These are phyloP conservation scores for Coffea eugenioides DNA, from an alignment of 257 asterid species.

Conservation along the genomic window DNA sequence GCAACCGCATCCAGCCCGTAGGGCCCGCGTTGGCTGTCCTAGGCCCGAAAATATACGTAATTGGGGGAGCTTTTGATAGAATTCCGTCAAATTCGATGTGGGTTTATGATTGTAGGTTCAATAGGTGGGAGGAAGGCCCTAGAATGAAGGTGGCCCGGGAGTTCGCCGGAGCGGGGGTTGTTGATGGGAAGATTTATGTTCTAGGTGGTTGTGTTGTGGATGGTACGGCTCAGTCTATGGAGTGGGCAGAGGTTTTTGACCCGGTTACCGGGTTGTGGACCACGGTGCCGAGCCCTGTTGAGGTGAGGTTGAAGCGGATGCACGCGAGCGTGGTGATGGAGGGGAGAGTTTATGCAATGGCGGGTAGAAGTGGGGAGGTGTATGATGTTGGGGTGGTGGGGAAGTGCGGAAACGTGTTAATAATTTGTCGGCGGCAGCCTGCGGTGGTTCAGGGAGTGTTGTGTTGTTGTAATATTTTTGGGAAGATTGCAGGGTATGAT, in stretches of 20 bases:
- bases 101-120: conserved; percentile 75
- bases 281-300: conserved; percentile 63
- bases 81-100: conserved; percentile 54
- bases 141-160: conserved; percentile 70
- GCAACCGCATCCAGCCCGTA: conserved; percentile 51
- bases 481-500: conserved; percentile 79
- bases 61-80: conserved; percentile 76
- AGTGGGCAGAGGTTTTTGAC: conserved; percentile 89
- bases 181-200: conserved; percentile 59
- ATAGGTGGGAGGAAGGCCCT: conserved; percentile 70
- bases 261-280: conserved; percentile 48
- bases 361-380: conserved; percentile 93
- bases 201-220: conserved; percentile 87
- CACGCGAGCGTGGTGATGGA: conserved; percentile 79
- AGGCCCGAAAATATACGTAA: conserved; percentile 60
- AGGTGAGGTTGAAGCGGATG: conserved; percentile 92
- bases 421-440: conserved; percentile 71
- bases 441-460: conserved; percentile 66
- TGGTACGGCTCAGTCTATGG: conserved; percentile 64
- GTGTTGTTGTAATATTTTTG: conserved; percentile 80
- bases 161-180: conserved; percentile 71
- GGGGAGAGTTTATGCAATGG: conserved; percentile 68
- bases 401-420: conserved; percentile 68
- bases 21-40: conserved; percentile 65
- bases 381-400: conserved; percentile 44